A percentile compares a stretch with the other conserved stretches of the same genome.
Evolutionary conservation across 129 eudicot genomes (phyloP).

Genomic region (Tagetes patula): DNA sequence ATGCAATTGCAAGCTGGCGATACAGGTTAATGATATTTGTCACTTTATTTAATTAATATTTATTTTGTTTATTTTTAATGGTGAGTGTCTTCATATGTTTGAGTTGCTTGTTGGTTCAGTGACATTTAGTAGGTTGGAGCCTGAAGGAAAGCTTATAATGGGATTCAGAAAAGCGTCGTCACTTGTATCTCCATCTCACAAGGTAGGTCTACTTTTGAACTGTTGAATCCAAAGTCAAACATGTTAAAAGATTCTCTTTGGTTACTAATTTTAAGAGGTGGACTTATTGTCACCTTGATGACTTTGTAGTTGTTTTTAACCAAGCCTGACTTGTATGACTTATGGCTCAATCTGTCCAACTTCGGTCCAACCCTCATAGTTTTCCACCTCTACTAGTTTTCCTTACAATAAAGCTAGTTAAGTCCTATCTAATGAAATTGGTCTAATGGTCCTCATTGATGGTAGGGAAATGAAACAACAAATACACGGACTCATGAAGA

Average conservation of each 20-base stretch:
- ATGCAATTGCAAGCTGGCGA: slow-evolving; percentile 98
- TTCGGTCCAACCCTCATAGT: too few relatives aligned
- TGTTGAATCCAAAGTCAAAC: not conserved
- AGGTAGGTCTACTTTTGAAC: slow-evolving; percentile 38
- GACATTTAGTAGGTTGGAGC: slow-evolving; percentile 83
- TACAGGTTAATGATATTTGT: slow-evolving; percentile 51
- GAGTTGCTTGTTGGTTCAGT: slow-evolving; percentile 53
- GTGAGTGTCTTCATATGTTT: not conserved
- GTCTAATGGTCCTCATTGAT: not conserved
- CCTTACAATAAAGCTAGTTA: slow-evolving; percentile 7
- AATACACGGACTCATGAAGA: slow-evolving; percentile 32
- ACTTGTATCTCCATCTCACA: slow-evolving; percentile 41
- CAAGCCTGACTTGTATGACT: not conserved
- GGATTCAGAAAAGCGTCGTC: slow-evolving; percentile 72
- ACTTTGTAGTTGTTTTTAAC: too few relatives aligned
- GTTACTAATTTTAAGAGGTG: not conserved
- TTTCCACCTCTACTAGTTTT: slow-evolving; percentile 1
- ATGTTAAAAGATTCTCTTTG: not conserved
- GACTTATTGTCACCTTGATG: not conserved
- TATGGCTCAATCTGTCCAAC: not conserved
- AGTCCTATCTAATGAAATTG: not conserved
- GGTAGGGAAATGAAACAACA: slow-evolving; percentile 47
- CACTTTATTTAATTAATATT: not conserved
- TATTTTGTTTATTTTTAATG: slow-evolving; percentile 6
- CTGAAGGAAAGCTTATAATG: slow-evolving; percentile 84